phyloP scores from a whole-genome alignment of 2,329 filamentous ascomycete genomes.

The Sphaceloma murrayae region DNA sequence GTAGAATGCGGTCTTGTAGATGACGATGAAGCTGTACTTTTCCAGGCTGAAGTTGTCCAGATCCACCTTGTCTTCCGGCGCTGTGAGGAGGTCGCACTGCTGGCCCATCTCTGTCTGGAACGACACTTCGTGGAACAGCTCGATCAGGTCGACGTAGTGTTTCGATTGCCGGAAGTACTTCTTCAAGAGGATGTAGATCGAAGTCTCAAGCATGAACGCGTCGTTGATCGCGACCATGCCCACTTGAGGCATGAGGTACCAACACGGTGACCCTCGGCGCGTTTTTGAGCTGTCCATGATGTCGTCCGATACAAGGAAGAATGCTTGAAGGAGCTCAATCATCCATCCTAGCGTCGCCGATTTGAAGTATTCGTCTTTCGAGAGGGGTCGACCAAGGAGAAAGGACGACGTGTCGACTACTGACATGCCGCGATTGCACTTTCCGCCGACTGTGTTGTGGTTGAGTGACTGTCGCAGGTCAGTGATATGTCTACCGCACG shows the following conservation, averaged over 20 bases:
- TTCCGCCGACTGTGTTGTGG: conserved; percentile 82
- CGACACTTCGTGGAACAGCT: conserved; percentile 91
- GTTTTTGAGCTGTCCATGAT: conserved; percentile 98
- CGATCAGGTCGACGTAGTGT: conserved; percentile 79
- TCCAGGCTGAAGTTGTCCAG: conserved; percentile 90
- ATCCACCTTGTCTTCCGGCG: conserved; percentile 86
- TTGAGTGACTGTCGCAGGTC: conserved; percentile 56
- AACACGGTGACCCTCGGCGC: conserved; percentile 86
- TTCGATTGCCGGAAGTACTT: conserved; percentile 86
- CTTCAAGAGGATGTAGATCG: conserved; percentile 85
- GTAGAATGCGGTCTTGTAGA: conserved; percentile 99
- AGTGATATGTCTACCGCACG: conserved; percentile 1
- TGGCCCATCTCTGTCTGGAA: conserved; percentile 95
- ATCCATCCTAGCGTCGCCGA: conserved; percentile 88
- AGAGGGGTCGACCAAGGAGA: conserved; percentile 62
- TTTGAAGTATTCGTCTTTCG: conserved; percentile 76
- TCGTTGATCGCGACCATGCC: conserved; percentile 98
- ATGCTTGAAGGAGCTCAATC: conserved; percentile 95
- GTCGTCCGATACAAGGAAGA: conserved; percentile 97
- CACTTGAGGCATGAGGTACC: conserved; percentile 83
- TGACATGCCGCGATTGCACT: conserved; percentile 98
- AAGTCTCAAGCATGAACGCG: conserved; percentile 84
- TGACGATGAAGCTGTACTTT: conserved; percentile 97
- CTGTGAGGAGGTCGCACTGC: conserved; percentile 87
- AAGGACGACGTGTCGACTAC: conserved; percentile 83